Evolutionary conservation across 768 basidiomycete genomes (phyloP), one percentile per base, ranked within the genome.

Genomic region (Neoboletus magnificus): DNA sequence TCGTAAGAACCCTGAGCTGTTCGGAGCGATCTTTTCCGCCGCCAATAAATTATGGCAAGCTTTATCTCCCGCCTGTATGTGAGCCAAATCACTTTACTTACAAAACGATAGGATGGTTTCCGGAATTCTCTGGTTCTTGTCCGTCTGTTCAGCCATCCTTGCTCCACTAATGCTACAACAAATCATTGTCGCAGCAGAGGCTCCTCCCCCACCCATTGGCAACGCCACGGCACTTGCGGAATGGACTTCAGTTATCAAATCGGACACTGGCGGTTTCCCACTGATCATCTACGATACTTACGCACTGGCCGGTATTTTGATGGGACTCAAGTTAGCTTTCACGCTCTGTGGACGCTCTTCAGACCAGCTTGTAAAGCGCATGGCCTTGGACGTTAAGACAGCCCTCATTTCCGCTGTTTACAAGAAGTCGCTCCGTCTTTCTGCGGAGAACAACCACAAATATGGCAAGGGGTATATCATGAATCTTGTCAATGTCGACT

Each of bases 401-500:
- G 30, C 58, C n/a, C 66, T 69, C 35, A 60, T 67, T 45, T 65
- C 63, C 0, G 68, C 68, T 15, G 68, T 69, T 48, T 69, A 70
- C 57, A 65, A 70, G 59, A 69, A 69, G 58, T 54, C 68, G 15
- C 61, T 69, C 22, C 66, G 64, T 39, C 58, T 69, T 36, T 67
- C 66, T 42, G 58, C 64, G 10, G 59, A 67, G 46, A 62, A 63
- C 54, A 65, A 47, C 52, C 63, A 67, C 22, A 66, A 63, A 39
- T 69, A 60, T 43, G 62, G 59, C 22, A 70, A 60, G 49, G 68
- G 68, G 2, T 68, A 61, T 23, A 61, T 68, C 56, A 59, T 66
- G 63, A 69, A 70, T 54, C 63, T 69, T 25, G 62, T 69, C 36
- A 69, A 69, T 27, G 68, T 69, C 41, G 68, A 69, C 57, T 63